Percentiles rank a stretch among this genome's conserved stretches.
Evolutionary conservation across 345 rosid species (phyloP).

Genomic region (Rhodamnia rubescens): DNA sequence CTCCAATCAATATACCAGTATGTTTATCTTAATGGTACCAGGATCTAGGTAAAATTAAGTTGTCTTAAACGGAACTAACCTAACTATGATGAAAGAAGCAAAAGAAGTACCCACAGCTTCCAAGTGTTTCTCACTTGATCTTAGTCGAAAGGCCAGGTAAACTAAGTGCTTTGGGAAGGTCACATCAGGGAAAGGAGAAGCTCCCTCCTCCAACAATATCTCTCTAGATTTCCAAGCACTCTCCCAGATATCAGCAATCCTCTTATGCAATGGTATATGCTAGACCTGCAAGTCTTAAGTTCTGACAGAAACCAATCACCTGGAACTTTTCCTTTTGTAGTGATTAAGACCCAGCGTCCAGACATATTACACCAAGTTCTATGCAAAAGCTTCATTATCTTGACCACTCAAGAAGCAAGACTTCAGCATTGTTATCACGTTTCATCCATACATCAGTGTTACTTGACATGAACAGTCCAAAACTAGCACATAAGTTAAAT

Average conservation of each 20-base stretch:
- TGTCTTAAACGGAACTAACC: background rate
- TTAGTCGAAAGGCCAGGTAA: background rate
- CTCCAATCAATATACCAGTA: background rate
- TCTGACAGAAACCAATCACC: background rate
- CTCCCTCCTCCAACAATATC: background rate
- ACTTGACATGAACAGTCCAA: background rate
- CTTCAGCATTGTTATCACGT: background rate
- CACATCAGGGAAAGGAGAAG: background rate
- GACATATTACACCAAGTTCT: background rate
- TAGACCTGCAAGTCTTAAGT: background rate
- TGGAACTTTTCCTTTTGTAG: background rate
- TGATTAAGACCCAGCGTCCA: background rate
- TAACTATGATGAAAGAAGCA: background rate
- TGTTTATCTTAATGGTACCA: background rate
- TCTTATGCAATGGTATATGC: background rate
- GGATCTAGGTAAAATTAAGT: background rate
- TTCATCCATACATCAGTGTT: background rate
- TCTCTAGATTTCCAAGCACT: background rate
- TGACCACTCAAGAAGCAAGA: background rate
- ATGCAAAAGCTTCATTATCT: background rate
- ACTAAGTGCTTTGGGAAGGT: background rate
- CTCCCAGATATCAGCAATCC: background rate
- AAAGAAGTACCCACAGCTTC: background rate
- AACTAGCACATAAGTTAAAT: background rate
- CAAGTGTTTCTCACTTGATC: background rate